Percentiles rank a stretch among this genome's conserved stretches.
phyloP scores from a whole-genome alignment of 2,329 filamentous ascomycete genomes.

The Phyllosticta citribraziliensis region DNA sequence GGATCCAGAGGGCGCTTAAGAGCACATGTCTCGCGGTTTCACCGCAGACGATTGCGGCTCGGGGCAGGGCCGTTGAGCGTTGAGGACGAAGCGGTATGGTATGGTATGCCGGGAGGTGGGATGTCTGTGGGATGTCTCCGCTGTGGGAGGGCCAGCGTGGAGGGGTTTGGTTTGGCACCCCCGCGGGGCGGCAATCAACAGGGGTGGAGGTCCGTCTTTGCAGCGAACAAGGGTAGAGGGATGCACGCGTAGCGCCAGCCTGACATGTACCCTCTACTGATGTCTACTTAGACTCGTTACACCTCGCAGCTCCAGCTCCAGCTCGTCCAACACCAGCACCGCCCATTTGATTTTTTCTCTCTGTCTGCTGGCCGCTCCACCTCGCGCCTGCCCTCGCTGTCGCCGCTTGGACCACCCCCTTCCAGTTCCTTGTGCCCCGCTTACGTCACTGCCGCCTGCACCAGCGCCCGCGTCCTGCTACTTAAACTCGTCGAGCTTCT shows the following conservation, averaged over 20 bases:
- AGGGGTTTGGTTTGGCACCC: neutral
- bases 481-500: neutral
- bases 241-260: neutral
- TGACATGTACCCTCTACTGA: neutral
- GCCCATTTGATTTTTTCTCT: neutral
- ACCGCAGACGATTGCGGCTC: neutral
- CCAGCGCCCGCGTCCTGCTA: neutral
- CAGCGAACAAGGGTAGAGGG: neutral
- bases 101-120: neutral
- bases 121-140: neutral
- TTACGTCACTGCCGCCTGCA: neutral
- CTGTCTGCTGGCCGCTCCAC: neutral
- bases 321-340: neutral
- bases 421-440: neutral
- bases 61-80: neutral
- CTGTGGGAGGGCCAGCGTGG: neutral
- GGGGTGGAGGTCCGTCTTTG: neutral
- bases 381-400: neutral
- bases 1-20: neutral
- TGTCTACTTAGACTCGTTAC: neutral
- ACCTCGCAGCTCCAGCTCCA: neutral
- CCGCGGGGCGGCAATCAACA: neutral
- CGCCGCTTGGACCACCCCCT: neutral
- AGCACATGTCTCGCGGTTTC: neutral
- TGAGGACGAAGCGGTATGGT: neutral